These are phyloP conservation scores for Barnettozyma pratensis DNA, from an alignment of 805 yeast species.

Conservation along the genomic window DNA sequence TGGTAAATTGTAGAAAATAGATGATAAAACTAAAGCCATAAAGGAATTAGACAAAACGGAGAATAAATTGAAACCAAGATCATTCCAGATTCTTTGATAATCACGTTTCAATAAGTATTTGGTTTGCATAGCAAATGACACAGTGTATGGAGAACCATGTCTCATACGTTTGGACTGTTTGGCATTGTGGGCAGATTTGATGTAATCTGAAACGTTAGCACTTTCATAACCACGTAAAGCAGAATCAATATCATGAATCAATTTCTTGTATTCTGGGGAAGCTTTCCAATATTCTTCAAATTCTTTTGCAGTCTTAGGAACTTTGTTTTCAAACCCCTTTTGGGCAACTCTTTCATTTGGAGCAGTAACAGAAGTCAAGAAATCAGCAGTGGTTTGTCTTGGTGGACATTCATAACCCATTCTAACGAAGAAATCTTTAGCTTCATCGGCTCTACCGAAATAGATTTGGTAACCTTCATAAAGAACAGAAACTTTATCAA, in stretches of 20 bases:
- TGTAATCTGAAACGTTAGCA: slow-evolving; percentile 33
- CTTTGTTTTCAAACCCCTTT: slow-evolving; percentile 40
- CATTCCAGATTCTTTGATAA: slow-evolving; percentile 43
- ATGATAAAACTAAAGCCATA: slow-evolving; percentile 52
- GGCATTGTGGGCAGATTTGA: slow-evolving; percentile 43
- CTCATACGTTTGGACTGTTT: slow-evolving; percentile 45
- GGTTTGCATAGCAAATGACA: slow-evolving; percentile 48
- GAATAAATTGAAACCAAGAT: slow-evolving; percentile 40
- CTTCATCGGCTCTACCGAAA: slow-evolving; percentile 42
- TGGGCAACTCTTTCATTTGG: slow-evolving; percentile 43
- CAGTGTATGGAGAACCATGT: slow-evolving; percentile 47
- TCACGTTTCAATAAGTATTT: slow-evolving; percentile 42
- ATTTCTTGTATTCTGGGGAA: slow-evolving; percentile 35
- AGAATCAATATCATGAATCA: slow-evolving; percentile 40
- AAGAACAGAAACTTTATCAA: slow-evolving; percentile 47
- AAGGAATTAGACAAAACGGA: slow-evolving; percentile 38
- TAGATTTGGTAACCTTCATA: slow-evolving; percentile 54
- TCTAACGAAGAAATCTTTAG: slow-evolving; percentile 42
- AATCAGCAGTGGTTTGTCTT: slow-evolving; percentile 58
- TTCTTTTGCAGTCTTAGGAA: slow-evolving; percentile 49
- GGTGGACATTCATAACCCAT: slow-evolving; percentile 55
- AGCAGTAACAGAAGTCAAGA: slow-evolving; percentile 49
- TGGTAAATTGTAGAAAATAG: slow-evolving; percentile 51
- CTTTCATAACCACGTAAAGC: not conserved
- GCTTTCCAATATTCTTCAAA: slow-evolving; percentile 46